phyloP scores from a whole-genome alignment of 495 filamentous ascomycete species.

The Entonaema liquescens region DNA sequence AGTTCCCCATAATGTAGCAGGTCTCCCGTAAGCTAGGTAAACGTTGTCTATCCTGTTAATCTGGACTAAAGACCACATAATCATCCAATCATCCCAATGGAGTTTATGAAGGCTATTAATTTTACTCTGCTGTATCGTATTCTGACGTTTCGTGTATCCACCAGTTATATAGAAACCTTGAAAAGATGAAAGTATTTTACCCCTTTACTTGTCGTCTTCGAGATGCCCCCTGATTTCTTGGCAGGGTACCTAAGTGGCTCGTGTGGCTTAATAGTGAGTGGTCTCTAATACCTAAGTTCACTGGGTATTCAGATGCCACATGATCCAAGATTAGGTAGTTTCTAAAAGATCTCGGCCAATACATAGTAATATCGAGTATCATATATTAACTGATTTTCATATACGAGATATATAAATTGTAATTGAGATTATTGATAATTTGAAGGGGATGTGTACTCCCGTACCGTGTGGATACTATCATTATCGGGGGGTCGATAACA shows the following conservation, averaged over 20 bases:
- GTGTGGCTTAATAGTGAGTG: no score
- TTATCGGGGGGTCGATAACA: conserved; percentile 21
- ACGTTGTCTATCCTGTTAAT: neutral
- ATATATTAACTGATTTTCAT: no score
- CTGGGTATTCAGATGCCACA: no score
- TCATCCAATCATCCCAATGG: neutral
- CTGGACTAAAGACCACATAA: neutral
- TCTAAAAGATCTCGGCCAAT: no score
- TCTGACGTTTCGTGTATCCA: neutral
- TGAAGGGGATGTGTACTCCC: neutral
- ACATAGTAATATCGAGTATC: no score
- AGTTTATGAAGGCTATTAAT: neutral
- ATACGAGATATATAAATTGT: neutral
- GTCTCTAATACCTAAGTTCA: no score
- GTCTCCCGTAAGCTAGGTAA: neutral
- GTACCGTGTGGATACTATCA: conserved; percentile 5
- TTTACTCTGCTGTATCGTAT: neutral
- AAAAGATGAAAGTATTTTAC: neutral
- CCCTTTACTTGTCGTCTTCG: no score
- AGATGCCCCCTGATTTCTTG: neutral
- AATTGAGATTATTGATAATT: no score
- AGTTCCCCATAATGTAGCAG: neutral
- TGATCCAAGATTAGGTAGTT: no score
- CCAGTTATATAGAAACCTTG: neutral
- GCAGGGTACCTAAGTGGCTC: neutral